Conservation (phyloP, 257 asterid genomes). For the Echium plantagineum region DNA sequence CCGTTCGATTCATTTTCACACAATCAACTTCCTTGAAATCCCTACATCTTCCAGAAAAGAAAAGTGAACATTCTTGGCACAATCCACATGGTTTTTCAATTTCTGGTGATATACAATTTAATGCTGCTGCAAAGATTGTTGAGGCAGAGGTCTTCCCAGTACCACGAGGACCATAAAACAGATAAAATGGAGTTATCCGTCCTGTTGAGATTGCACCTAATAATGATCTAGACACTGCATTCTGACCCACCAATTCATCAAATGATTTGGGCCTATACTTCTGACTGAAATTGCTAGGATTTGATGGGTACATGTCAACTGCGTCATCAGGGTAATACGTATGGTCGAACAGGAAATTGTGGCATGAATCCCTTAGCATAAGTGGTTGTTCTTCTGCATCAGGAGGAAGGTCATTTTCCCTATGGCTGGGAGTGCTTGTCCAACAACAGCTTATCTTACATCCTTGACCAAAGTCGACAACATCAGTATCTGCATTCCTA, state of each 20-base stretch:
- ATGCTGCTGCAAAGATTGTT: constrained; percentile 78
- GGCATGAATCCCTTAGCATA: constrained; percentile 23
- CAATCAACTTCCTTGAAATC: constrained; percentile 65
- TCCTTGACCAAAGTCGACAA: constrained; percentile 46
- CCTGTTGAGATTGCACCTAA: constrained; percentile 39
- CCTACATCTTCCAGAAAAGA: constrained; percentile 59
- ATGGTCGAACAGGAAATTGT: constrained; percentile 9
- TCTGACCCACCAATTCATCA: constrained; percentile 66
- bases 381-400: constrained; percentile 48
- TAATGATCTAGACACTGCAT: constrained; percentile 44
- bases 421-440: constrained; percentile 44
- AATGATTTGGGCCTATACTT: constrained; percentile 72
- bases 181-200: constrained; percentile 41
- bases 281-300: constrained; percentile 50
- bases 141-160: constrained; percentile 85
- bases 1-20: constrained; percentile 36
- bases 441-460: constrained; percentile 74
- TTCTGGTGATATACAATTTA: constrained; percentile 58
- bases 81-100: constrained; percentile 56
- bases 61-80: constrained; percentile 59
- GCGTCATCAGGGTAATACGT: constrained; percentile 18
- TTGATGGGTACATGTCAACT: constrained; percentile 24
- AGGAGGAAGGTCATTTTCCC: constrained; percentile 28
- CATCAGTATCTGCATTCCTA: constrained; percentile 35
- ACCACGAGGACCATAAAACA: constrained; percentile 89